phyloP scores from a whole-genome alignment of 2,329 filamentous ascomycete species.

The Nemania abortiva region DNA sequence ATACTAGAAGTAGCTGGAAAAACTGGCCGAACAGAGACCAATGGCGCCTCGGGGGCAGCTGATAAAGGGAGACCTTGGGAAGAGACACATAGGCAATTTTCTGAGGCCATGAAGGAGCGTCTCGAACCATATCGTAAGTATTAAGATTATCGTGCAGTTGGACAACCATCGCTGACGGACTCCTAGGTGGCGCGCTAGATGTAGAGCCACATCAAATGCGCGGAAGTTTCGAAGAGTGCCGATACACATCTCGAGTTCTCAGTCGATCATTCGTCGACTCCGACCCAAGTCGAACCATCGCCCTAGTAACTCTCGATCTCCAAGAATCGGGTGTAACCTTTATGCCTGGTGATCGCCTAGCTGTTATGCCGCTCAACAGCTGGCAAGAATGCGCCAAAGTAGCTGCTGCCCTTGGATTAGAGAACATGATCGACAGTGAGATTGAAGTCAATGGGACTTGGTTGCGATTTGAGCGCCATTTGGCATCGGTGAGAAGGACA shows the following conservation, averaged over 20 bases:
- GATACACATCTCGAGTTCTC: slow-evolving; percentile 61
- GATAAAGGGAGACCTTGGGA: slow-evolving; percentile 61
- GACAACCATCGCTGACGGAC: slow-evolving; percentile 7
- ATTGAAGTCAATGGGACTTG: slow-evolving; percentile 57
- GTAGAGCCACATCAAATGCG: slow-evolving; percentile 66
- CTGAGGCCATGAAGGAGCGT: slow-evolving; percentile 66
- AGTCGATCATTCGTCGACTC: slow-evolving; percentile 60
- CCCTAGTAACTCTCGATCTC: slow-evolving; percentile 64
- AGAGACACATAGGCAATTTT: slow-evolving; percentile 64
- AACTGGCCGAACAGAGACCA: slow-evolving; percentile 65
- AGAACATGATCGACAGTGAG: slow-evolving; percentile 58
- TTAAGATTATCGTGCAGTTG: background rate
- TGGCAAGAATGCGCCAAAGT: slow-evolving; percentile 68
- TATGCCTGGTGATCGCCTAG: slow-evolving; percentile 64
- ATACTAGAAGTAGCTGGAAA: slow-evolving; percentile 67
- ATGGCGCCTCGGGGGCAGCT: slow-evolving; percentile 62
- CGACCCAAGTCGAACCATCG: slow-evolving; percentile 60
- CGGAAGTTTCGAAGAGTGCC: slow-evolving; percentile 66
- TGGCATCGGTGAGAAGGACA: slow-evolving; percentile 55
- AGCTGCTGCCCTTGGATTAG: slow-evolving; percentile 63
- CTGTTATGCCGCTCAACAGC: slow-evolving; percentile 66
- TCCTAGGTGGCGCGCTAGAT: slow-evolving; percentile 54
- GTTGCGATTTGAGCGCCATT: slow-evolving; percentile 61
- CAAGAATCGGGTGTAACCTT: slow-evolving; percentile 66
- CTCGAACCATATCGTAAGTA: slow-evolving; percentile 59